Evolutionary conservation across 805 yeast species (phyloP).

Genomic region (Wickerhamomyces chambardii): DNA sequence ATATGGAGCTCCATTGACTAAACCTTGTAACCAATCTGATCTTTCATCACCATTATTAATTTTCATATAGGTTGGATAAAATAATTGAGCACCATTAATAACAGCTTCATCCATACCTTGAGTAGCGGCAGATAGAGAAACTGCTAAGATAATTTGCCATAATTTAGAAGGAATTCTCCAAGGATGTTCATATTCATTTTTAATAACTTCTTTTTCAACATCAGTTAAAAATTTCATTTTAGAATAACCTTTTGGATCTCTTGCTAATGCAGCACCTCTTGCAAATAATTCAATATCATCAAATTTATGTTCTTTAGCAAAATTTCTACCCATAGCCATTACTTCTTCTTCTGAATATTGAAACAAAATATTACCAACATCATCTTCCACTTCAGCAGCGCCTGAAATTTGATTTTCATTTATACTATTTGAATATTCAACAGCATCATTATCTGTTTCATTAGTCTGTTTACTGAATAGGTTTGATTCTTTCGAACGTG

Average conservation of each 20-base stretch:
- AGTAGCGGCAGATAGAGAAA: constrained; percentile 73
- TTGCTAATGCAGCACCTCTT: constrained; percentile 59
- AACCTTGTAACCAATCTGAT: constrained; percentile 50
- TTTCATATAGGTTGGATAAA: constrained; percentile 48
- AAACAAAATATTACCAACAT: constrained; percentile 36
- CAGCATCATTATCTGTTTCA: too few species aligned
- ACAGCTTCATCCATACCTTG: constrained; percentile 80
- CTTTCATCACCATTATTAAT: constrained; percentile 35
- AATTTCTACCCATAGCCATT: constrained; percentile 60
- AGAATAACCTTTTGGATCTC: constrained; percentile 48
- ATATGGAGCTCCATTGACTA: constrained; percentile 65
- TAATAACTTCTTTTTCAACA: constrained; percentile 43
- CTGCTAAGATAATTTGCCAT: constrained; percentile 47
- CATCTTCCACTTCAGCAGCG: constrained; percentile 1
- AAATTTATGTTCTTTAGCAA: constrained; percentile 46
- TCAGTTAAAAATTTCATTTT: constrained; percentile 46
- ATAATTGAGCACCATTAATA: constrained; percentile 61
- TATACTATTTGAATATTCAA: too few species aligned
- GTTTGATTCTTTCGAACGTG: too few species aligned
- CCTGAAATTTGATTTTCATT: too few species aligned
- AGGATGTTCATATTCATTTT: constrained; percentile 35
- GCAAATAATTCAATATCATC: constrained; percentile 43
- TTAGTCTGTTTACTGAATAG: too few species aligned
- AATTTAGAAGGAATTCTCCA: constrained; percentile 36
- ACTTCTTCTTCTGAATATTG: constrained; percentile 56